Evolutionary conservation across 768 basidiomycete species (phyloP).

Genomic region (Psilocybe subaeruginosa): DNA sequence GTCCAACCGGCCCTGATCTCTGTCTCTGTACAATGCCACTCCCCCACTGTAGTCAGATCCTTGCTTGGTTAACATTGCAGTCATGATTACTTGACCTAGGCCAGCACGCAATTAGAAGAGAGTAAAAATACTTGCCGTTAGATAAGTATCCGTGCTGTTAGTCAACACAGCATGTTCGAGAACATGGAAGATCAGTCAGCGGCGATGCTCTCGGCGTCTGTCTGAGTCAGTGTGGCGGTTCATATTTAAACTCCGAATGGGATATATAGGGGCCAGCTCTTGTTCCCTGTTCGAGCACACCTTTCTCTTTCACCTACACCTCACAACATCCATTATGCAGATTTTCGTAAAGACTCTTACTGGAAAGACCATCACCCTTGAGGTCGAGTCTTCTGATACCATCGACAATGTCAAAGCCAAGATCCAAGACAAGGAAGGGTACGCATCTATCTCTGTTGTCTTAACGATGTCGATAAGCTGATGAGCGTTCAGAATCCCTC

Average conservation of each 20-base stretch:
- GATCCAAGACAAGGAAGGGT: slow-evolving; percentile 91
- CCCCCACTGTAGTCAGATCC: no score
- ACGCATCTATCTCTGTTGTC: slow-evolving; percentile 22
- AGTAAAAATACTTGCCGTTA: no score
- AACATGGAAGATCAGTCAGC: slow-evolving; percentile 16
- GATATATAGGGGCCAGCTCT: slow-evolving; percentile 25
- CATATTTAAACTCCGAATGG: slow-evolving; percentile 42
- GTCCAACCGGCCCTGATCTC: no score
- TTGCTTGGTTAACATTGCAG: no score
- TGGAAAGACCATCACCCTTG: slow-evolving; percentile 79
- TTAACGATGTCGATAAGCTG: slow-evolving; percentile 3
- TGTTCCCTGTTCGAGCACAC: slow-evolving; percentile 9
- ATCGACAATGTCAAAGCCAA: slow-evolving; percentile 78
- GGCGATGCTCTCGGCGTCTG: slow-evolving; percentile 2
- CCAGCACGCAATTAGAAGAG: no score
- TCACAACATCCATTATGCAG: slow-evolving; percentile 56
- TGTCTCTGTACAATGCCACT: no score
- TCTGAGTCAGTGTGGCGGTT: slow-evolving; percentile 31
- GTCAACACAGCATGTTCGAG: not conserved
- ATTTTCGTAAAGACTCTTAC: slow-evolving; percentile 86
- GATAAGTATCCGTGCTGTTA: not conserved
- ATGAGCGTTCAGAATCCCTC: slow-evolving; percentile 55
- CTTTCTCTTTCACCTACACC: slow-evolving; percentile 15
- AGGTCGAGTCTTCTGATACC: slow-evolving; percentile 73
- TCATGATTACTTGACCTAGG: no score